Conservation (phyloP, 495 filamentous ascomycete genomes). For the Xylaria nigripes region DNA sequence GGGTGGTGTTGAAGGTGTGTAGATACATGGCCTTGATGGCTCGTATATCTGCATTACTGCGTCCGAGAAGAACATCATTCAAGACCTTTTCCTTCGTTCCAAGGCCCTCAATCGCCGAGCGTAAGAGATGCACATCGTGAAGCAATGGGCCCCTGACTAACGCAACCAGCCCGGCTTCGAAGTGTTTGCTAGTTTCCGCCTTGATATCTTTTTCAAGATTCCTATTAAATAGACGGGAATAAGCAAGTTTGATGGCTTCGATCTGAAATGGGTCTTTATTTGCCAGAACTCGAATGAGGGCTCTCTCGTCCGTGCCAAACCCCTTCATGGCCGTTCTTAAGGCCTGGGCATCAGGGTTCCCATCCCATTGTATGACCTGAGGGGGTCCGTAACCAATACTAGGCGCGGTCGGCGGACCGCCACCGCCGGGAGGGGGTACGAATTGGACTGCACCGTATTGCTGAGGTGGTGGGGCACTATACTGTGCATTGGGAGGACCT, state of each 20-base stretch:
- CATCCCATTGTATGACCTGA: conserved; percentile 57
- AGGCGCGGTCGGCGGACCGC: conserved; percentile 43
- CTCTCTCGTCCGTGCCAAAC: conserved; percentile 76
- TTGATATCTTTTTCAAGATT: conserved; percentile 66
- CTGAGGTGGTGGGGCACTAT: conserved; percentile 37
- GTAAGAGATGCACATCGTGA: conserved; percentile 57
- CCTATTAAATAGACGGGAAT: conserved; percentile 50
- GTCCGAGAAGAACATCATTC: conserved; percentile 75
- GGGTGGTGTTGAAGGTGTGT: conserved; percentile 46
- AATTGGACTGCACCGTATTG: conserved; percentile 18
- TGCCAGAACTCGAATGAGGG: conserved; percentile 58
- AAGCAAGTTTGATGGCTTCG: conserved; percentile 57
- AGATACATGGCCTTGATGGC: conserved; percentile 75
- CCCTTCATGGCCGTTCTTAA: conserved; percentile 84
- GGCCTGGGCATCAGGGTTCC: conserved; percentile 53
- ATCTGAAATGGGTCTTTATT: conserved; percentile 66
- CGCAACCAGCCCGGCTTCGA: conserved; percentile 60
- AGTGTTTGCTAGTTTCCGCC: conserved; percentile 65
- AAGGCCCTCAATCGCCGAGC: conserved; percentile 61
- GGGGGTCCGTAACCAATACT: conserved; percentile 55
- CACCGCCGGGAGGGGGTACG: conserved; percentile 13
- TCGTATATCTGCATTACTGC: conserved; percentile 74
- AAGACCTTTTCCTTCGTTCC: conserved; percentile 83
- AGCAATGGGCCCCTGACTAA: conserved; percentile 69
- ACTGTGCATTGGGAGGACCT: conserved; percentile 32